Evolutionary conservation across 169 alveolate genomes (phyloP).

Genomic region (Plasmodium cynomolgi): DNA sequence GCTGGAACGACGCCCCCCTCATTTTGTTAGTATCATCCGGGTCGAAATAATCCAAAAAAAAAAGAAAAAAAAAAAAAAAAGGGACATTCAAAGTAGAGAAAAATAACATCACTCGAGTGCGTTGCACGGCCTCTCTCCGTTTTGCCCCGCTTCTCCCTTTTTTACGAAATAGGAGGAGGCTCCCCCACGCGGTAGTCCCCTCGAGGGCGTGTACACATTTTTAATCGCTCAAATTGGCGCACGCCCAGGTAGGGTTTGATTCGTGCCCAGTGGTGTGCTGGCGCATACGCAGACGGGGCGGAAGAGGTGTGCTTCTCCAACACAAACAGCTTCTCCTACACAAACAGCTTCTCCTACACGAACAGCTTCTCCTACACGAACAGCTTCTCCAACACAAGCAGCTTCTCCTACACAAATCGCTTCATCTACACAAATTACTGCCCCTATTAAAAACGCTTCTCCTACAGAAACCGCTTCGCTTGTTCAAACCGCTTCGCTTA

Average conservation of each 20-base stretch:
- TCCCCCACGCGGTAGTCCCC: not conserved
- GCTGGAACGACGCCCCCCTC: not conserved
- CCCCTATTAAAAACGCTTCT: too few relatives aligned
- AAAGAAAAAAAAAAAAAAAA: conserved; percentile 21
- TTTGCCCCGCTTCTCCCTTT: not conserved
- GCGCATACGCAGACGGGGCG: too few relatives aligned
- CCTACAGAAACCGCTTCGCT: too few relatives aligned
- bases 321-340: not conserved
- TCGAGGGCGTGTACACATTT: not conserved
- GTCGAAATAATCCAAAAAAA: not conserved
- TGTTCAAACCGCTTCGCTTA: too few relatives aligned
- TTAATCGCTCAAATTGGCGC: too few relatives aligned
- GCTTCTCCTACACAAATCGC: too few relatives aligned
- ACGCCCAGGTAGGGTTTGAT: too few relatives aligned
- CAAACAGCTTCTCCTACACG: not conserved
- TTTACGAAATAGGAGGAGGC: not conserved
- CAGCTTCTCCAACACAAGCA: too few relatives aligned
- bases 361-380: too few relatives aligned
- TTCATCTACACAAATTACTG: too few relatives aligned
- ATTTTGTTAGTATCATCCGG: not conserved
- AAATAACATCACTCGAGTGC: not conserved
- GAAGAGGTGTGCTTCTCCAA: too few relatives aligned
- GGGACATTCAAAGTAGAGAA: not conserved
- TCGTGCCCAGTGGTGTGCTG: too few relatives aligned
- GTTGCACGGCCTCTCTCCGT: not conserved